These are phyloP conservation scores for Pichia membranifaciens DNA, from an alignment of 805 yeast species.

Conservation along the genomic window DNA sequence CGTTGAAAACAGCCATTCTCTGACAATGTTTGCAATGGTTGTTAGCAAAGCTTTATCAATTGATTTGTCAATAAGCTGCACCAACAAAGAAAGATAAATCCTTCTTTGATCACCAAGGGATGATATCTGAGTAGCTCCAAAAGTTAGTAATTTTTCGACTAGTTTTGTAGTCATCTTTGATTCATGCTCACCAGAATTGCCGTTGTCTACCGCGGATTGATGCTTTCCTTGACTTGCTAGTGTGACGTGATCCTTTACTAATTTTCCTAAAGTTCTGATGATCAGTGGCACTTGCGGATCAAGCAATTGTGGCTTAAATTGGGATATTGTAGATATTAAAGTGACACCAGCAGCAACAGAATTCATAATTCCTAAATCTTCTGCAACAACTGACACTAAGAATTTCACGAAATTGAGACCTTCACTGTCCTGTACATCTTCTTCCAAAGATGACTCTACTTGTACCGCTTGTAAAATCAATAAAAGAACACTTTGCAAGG, in stretches of 20 bases:
- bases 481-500: slow-evolving; percentile 67
- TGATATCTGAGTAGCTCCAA: slow-evolving; percentile 76
- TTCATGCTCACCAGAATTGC: slow-evolving; percentile 49
- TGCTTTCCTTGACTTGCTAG: slow-evolving; percentile 45
- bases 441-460: slow-evolving; percentile 38
- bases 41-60: slow-evolving; percentile 68
- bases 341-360: slow-evolving; percentile 86
- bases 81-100: slow-evolving; percentile 75
- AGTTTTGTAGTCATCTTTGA: slow-evolving; percentile 74
- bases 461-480: slow-evolving; percentile 63
- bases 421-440: slow-evolving; percentile 48
- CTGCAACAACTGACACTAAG: slow-evolving; percentile 64
- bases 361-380: slow-evolving; percentile 64
- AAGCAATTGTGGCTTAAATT: slow-evolving; percentile 63
- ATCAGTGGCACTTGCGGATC: slow-evolving; percentile 71
- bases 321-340: slow-evolving; percentile 72
- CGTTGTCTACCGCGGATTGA: slow-evolving; percentile 19
- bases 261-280: slow-evolving; percentile 82
- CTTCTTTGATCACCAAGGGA: slow-evolving; percentile 91
- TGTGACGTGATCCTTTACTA: slow-evolving; percentile 80
- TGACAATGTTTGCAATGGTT: slow-evolving; percentile 70
- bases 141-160: slow-evolving; percentile 67
- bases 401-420: slow-evolving; percentile 43
- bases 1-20: slow-evolving; percentile 83
- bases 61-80: slow-evolving; percentile 86